Conservation (phyloP, 2,329 filamentous ascomycete species). For the Ophiosphaerella herpotricha region DNA sequence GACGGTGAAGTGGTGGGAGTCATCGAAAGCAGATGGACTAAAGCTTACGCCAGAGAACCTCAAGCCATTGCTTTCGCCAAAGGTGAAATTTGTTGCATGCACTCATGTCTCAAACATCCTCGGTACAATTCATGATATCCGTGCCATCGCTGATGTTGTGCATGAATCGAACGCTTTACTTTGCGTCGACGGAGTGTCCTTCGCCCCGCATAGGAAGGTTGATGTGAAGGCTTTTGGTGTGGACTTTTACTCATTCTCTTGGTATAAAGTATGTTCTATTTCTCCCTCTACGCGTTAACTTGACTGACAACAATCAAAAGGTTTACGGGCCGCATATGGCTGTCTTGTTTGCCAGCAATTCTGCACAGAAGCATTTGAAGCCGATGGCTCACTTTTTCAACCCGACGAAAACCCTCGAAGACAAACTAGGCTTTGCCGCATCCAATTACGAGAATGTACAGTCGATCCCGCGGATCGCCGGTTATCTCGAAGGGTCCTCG, state of each 20-base stretch:
- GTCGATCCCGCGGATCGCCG: constrained; percentile 63
- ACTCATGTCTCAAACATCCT: constrained; percentile 77
- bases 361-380: constrained; percentile 60
- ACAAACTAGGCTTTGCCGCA: constrained; percentile 71
- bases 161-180: constrained; percentile 62
- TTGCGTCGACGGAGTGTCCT: constrained; percentile 76
- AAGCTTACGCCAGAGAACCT: constrained; percentile 64
- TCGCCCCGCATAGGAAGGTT: constrained; percentile 71
- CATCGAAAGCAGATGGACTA: constrained; percentile 53
- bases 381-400: constrained; percentile 73
- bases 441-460: constrained; percentile 73
- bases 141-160: constrained; percentile 59
- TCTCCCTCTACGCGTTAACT: neutral
- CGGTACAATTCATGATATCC: constrained; percentile 70
- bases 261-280: constrained; percentile 66
- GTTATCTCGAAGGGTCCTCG: constrained; percentile 60
- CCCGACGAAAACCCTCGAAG: constrained; percentile 59
- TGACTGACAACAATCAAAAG: constrained; percentile 18
- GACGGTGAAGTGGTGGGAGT: constrained; percentile 72
- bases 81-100: constrained; percentile 72
- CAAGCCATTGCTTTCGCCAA: constrained; percentile 61
- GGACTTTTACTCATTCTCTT: constrained; percentile 78
- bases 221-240: constrained; percentile 71
- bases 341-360: constrained; percentile 67
- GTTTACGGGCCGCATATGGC: constrained; percentile 78